Base-by-base conservation (phyloP, 1,139 yeast species). In the Groenewaldozyma auringiensis region DNA sequence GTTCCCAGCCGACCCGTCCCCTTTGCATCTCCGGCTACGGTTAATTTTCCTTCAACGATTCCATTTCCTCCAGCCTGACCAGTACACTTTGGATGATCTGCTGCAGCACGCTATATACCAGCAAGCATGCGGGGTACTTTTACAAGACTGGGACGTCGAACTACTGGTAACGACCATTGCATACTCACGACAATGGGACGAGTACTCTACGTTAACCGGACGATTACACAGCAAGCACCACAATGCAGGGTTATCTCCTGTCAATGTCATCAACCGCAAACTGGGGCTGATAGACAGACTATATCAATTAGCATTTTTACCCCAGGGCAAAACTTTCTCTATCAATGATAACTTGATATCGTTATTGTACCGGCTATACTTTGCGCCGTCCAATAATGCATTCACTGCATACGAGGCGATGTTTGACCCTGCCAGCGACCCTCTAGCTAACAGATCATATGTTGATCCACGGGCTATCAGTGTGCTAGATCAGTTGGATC, bases 41-140 rank as follows among this genome's bases (percentile, higher is more conserved):
- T 64, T 64, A 42, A 59, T 69, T 32, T 68, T 76, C 43, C 66
- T 70, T 49, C 64, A 63, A 32, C 57, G 67, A 0, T 53, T 74
- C 1, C 76, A 75, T 51, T 50, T 64, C 20, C 38, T 70, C 4
- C 55, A 66, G 43, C 74, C 76, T 0, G 50, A 58, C 11, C 59
- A 20, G 55, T 71, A 46, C 40, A 68, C 46, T 46, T 65, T 55
- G 52, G 46, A 48, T 18, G 29, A 51, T 27, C 36, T 60, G 22
- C 52, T 63, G 2, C 56, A 57, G 33, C 58, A 55, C 40, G 50
- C 61, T 2, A 48, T 55, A 31, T 41, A 50, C 11, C 66, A 63
- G 42, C 68, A 62, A 41, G 58, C 64, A 1, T 47, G 59, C 2
- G 67, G 71, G n/a, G 42, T 48, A 31, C 49, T 55, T 8, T 51